phyloP scores from a whole-genome alignment of 1,284 basidiomycete species.

The Trichosporon sp. region DNA sequence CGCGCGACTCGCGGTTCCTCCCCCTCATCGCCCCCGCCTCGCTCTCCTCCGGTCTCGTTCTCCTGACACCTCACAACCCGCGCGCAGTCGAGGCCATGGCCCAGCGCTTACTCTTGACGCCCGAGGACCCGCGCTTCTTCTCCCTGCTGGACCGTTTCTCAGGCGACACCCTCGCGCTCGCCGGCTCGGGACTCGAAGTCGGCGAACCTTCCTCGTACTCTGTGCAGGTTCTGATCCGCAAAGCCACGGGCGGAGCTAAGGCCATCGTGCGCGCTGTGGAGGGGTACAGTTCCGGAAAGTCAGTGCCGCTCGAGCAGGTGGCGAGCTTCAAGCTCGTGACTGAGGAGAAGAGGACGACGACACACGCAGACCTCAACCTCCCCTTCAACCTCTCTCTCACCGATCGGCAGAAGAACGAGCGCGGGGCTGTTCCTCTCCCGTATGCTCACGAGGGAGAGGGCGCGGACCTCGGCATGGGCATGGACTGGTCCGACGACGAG shows the following conservation, averaged over 20 bases:
- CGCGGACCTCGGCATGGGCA: conserved; percentile 34
- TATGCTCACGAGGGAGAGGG: conserved; percentile 76
- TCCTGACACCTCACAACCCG: conserved; percentile 69
- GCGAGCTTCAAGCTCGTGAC: conserved; percentile 23
- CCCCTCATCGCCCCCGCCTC: conserved; percentile 64
- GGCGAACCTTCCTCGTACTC: conserved; percentile 29
- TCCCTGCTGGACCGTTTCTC: conserved; percentile 39
- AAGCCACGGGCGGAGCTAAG: conserved; percentile 54
- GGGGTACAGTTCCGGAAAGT: conserved; percentile 25
- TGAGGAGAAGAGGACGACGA: conserved; percentile 47
- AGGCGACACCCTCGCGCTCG: conserved; percentile 39
- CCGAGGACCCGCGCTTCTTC: conserved; percentile 52
- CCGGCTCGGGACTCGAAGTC: conserved; percentile 31
- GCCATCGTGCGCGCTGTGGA: conserved; percentile 49
- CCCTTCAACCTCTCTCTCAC: conserved; percentile 85
- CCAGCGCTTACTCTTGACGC: conserved; percentile 64
- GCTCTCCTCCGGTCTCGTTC: conserved; percentile 68
- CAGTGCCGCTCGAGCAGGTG: conserved; percentile 23
- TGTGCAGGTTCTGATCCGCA: conserved; percentile 48
- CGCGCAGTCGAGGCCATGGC: conserved; percentile 68
- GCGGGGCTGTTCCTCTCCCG: conserved; percentile 78
- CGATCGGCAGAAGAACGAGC: conserved; percentile 74
- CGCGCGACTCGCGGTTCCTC: conserved; percentile 62
- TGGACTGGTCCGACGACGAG: conserved; percentile 48
- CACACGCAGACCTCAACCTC: conserved; percentile 62